phyloP scores from a whole-genome alignment of 1,284 basidiomycete genomes.

The Puccinia hordei region DNA sequence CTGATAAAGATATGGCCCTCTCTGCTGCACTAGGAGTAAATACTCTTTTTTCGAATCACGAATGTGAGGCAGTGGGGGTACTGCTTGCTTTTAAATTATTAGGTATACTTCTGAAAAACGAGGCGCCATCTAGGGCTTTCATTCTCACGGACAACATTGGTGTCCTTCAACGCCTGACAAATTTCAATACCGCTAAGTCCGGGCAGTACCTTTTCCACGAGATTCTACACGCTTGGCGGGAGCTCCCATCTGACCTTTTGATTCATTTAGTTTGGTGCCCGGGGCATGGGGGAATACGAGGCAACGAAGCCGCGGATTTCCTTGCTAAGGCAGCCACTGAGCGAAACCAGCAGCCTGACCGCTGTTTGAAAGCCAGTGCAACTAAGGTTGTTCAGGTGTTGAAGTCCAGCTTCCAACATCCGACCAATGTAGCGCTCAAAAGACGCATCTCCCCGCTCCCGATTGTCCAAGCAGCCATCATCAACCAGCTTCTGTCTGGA shows the following conservation, averaged over 20 bases:
- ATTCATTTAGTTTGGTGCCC: constrained; percentile 1
- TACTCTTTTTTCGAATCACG: not conserved
- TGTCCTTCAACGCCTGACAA: too few species aligned
- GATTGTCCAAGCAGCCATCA: not conserved
- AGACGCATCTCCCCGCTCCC: not conserved
- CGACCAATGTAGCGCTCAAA: too few species aligned
- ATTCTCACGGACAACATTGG: too few species aligned
- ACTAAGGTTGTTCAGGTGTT: not conserved
- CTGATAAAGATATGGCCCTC: not conserved
- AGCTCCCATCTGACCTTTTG: not conserved
- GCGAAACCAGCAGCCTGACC: not conserved
- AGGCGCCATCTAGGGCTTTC: too few species aligned
- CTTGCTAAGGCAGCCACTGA: too few species aligned
- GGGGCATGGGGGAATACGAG: not conserved
- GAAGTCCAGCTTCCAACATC: too few species aligned
- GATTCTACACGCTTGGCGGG: not conserved
- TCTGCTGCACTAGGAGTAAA: not conserved
- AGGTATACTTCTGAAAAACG: too few species aligned
- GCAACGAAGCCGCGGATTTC: too few species aligned
- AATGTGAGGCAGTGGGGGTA: too few species aligned
- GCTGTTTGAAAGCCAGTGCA: not conserved
- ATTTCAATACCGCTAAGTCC: too few species aligned
- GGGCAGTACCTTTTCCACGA: too few species aligned
- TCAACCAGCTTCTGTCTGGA: not conserved
- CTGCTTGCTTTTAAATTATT: not conserved